phyloP scores from a whole-genome alignment of 169 alveolate genomes.

The Cryptosporidium andersoni region DNA sequence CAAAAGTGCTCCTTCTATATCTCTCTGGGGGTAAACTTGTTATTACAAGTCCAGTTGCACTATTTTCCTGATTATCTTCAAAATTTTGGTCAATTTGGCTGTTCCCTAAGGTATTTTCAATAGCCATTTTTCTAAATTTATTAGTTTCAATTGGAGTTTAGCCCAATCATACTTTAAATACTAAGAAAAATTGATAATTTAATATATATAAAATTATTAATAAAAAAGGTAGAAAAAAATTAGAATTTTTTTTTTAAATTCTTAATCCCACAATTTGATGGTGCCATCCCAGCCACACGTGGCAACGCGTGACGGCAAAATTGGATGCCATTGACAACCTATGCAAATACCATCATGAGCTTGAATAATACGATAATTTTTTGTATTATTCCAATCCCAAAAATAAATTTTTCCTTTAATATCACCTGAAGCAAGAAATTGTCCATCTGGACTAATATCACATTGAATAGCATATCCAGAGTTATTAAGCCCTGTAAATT shows the following conservation, averaged over 20 bases:
- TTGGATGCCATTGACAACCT: constrained; percentile 97
- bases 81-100: constrained; percentile 6
- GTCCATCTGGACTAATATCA: constrained; percentile 94
- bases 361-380: constrained; percentile 87
- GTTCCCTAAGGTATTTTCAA: not conserved
- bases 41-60: not conserved
- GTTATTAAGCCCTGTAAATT: constrained; percentile 91
- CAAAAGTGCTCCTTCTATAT: constrained; percentile 10
- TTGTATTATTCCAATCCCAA: constrained; percentile 96
- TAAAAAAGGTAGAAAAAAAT: constrained; percentile 1
- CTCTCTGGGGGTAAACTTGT: constrained; percentile 16
- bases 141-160: too few species aligned
- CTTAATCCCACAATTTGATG: constrained; percentile 94
- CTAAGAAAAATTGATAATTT: not conserved
- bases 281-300: constrained; percentile 97
- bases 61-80: too few species aligned
- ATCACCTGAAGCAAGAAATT: constrained; percentile 94
- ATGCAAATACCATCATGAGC: constrained; percentile 94
- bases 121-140: not conserved
- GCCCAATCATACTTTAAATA: not conserved
- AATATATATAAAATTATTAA: not conserved
- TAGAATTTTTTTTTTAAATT: not conserved
- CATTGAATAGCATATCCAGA: constrained; percentile 94
- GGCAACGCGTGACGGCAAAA: constrained; percentile 90
- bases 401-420: constrained; percentile 93